Evolutionary conservation across 306 rosid species (phyloP).

Genomic region (Malus asiatica): DNA sequence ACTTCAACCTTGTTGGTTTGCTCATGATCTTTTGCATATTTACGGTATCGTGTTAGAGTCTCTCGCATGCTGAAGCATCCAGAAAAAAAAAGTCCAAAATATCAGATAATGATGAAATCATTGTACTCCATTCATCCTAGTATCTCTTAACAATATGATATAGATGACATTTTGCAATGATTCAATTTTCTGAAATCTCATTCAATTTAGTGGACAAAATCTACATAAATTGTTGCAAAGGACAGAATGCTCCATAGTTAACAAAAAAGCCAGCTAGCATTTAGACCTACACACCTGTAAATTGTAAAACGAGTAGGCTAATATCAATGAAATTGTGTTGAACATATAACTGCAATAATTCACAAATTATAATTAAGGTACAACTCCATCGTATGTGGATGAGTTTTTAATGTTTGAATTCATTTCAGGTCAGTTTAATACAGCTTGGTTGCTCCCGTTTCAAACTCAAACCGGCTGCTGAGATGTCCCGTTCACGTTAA

Average conservation of each 20-base stretch:
- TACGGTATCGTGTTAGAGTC: constrained; percentile 31
- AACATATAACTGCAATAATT: not conserved
- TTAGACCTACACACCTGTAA: no score
- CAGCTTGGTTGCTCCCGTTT: not conserved
- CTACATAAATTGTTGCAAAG: not conserved
- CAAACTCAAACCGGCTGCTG: not conserved
- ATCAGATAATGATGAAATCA: not conserved
- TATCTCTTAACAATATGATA: not conserved
- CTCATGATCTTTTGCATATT: constrained; percentile 14
- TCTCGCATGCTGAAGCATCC: constrained; percentile 40
- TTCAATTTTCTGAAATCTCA: not conserved
- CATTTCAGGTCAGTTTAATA: no score
- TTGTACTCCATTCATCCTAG: not conserved
- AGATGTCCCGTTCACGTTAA: not conserved
- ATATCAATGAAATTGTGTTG: not conserved
- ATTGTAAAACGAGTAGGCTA: not conserved
- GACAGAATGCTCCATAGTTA: not conserved
- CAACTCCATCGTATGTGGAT: not conserved
- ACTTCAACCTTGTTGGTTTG: constrained; percentile 13
- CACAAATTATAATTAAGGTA: not conserved
- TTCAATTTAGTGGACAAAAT: not conserved
- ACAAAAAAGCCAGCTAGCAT: no score
- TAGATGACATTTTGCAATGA: not conserved
- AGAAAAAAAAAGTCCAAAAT: not conserved
- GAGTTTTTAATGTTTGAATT: not conserved